Evolutionary conservation across 192 early-diverging fungal species (phyloP), one percentile per base, ranked within the genome.

Genomic region (Backusella circina): DNA sequence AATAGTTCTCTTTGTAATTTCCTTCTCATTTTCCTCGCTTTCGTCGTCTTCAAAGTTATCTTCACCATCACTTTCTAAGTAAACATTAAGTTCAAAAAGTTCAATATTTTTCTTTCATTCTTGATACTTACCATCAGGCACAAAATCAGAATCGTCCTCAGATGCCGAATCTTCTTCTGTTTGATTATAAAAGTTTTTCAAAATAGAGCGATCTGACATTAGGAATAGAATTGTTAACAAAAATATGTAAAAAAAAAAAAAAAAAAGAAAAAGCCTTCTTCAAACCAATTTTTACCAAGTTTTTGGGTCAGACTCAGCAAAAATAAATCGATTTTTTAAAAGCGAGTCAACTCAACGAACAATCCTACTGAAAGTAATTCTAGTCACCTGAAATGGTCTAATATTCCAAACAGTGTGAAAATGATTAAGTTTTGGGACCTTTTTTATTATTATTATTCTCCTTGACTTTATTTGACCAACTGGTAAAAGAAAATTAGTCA

Each of bases 71-170:
- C 64, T 67, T 9, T 66, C 37, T 37, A 61, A 51, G 5, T 12
- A 26, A 51, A 37, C n/a, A 44, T 23, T 37, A 65, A 18, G 23
- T 7, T 31, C n/a, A 47, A 47, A 47, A 5, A 16, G 16, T 16
- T 47, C 32, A 21, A 6, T 54, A 1, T 33, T 64, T 36, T 64
- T 28, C 38, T 2, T n/a, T 26, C n/a, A n/a, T 65, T 23, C 16
- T 38, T 73, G 26, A 23, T 38, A 38, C 51, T 79, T 74, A 74
- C 77, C 31, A 26, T 74, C 72, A 18, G 77, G 77, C 15, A 61
- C 64, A 32, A 74, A 79, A 50, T 79, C 77, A 39, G 73, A 70
- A 65, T 79, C 77, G 0, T 70, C 72, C 23, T 77, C 76, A 36
- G 47, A 38, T 68, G 51, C 76, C 13, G 30, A 15, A 6, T 68